Conservation (phyloP, 352 stramenopile genomes). For the Phytophthora podocarpi region DNA sequence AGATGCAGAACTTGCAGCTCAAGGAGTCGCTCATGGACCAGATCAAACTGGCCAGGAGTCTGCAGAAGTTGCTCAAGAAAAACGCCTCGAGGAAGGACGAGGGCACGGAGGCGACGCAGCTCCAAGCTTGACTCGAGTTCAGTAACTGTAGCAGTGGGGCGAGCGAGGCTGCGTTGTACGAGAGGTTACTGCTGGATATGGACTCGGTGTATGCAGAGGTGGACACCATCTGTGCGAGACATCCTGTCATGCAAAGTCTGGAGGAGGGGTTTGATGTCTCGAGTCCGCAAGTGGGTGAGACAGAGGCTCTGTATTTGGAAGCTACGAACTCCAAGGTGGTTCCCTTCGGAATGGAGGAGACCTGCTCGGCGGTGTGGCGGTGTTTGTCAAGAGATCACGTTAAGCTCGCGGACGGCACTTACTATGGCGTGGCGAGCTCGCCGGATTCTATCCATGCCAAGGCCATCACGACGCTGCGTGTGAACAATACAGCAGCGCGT, state of each 20-base stretch:
- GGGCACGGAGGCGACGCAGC: conserved; percentile 12
- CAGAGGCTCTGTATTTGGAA: conserved; percentile 39
- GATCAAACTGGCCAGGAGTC: conserved; percentile 51
- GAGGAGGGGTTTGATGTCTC: conserved; percentile 40
- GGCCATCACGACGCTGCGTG: conserved; percentile 44
- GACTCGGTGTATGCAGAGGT: conserved; percentile 40
- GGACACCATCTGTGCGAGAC: conserved; percentile 30
- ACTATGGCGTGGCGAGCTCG: conserved; percentile 35
- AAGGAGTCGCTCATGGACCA: conserved; percentile 35
- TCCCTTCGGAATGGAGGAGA: conserved; percentile 47
- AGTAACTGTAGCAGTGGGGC: conserved; percentile 6
- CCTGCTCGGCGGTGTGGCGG: conserved; percentile 41
- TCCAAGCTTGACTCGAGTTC: conserved; percentile 28
- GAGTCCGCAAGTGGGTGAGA: conserved; percentile 31
- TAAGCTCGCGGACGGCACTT: conserved; percentile 45
- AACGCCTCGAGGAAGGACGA: conserved; percentile 17
- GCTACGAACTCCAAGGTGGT: conserved; percentile 49
- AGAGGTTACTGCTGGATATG: conserved; percentile 29
- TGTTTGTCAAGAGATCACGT: conserved; percentile 40
- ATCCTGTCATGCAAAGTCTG: conserved; percentile 31
- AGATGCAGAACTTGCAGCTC: conserved; percentile 47
- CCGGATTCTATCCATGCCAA: conserved; percentile 49
- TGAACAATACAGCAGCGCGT: conserved; percentile 30
- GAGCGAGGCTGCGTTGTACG: conserved; percentile 32
- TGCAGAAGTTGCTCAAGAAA: conserved; percentile 54